Percentiles rank a stretch among this genome's conserved stretches.
Conservation (phyloP, 73 alveolate genomes). For the Stentor coeruleus region DNA sequence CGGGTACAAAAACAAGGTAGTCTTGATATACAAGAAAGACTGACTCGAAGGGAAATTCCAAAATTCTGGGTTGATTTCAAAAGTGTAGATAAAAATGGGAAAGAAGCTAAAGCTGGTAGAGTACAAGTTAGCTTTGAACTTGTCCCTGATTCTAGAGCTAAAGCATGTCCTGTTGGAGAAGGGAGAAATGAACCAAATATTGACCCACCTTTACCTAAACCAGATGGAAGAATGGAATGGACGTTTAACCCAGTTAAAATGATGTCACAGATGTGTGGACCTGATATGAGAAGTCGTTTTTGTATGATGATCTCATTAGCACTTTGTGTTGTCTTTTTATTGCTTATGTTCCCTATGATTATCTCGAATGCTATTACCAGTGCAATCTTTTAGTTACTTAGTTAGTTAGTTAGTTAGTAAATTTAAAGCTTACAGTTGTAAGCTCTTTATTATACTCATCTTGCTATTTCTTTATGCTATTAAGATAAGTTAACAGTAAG, state of each 20-base stretch:
- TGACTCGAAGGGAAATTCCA: not conserved
- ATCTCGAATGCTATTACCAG: conserved; percentile 20
- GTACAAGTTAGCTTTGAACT: conserved; percentile 78
- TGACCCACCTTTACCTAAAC: conserved; percentile 95
- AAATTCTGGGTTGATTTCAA: conserved; percentile 28
- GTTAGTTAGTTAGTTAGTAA: not conserved
- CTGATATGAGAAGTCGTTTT: conserved; percentile 4
- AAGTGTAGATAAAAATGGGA: not conserved
- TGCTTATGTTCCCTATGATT: conserved; percentile 26
- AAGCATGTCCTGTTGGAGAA: conserved; percentile 75
- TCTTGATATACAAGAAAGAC: conserved; percentile 11
- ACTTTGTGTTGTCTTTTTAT: conserved; percentile 1
- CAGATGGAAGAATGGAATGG: conserved; percentile 92
- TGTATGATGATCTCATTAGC: conserved; percentile 11
- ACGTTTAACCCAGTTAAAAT: conserved; percentile 91
- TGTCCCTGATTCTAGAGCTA: conserved; percentile 75
- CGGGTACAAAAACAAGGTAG: conserved; percentile 34
- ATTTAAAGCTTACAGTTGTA: too few species aligned
- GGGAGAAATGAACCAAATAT: conserved; percentile 97
- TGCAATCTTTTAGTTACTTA: not conserved
- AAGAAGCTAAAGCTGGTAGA: conserved; percentile 57
- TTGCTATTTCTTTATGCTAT: not conserved
- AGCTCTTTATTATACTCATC: too few species aligned
- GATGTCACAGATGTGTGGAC: conserved; percentile 38
- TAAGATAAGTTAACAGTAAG: not conserved